Base-by-base conservation (phyloP, 768 basidiomycete species). In the Pleurotus ostreatus region DNA sequence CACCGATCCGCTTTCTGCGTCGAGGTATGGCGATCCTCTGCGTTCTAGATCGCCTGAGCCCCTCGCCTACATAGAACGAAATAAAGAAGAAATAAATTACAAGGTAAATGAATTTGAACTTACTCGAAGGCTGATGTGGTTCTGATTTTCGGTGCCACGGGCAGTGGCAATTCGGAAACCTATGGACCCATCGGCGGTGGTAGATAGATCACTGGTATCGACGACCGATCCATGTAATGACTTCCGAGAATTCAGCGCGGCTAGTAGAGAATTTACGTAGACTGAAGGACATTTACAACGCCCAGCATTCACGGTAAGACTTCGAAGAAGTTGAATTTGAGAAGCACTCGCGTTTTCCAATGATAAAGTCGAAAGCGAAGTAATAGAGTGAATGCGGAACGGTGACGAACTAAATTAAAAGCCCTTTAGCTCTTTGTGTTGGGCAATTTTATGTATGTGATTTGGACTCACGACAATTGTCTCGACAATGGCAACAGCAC, bases 361-460 rank as follows among this genome's bases (percentile, higher is more conserved):
- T 76, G 37, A 78, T 65, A 56, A 82, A 80, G 61, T 80, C 80
- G 49, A 81, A 71, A 2, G 75, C 77, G 57, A 79, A 71, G 18
- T 71, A 71, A 61, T 77, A 81, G 37, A 80, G 71, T 3, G 77
- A 73, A 49, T 74, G 62, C 3, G 79, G 78, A 26, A 72, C 60
- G 1, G 67, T 64, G 13, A 70, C 63, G 61, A 80, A 80, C 68
- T 78, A 37, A 16, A 5, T 39, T 23, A 34, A 12, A 4, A 57
- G 41, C 67, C 71, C 0, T n/a, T 56, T 9, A 34, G 13, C 43
- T 15, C 34, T 18, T 11, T 15, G 8, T n/a, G 37, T 5, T 4
- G 1, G 2, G 37, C 20, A 20, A 20, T 20, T 1, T 1, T 20
- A 39, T 30, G 2, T 20, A n/a, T 4, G 49, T 23, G 37, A 39